Evolutionary conservation across 257 asterid genomes (phyloP), one percentile per base, ranked within the genome.

Genomic region (Solanum infundibuliforme): DNA sequence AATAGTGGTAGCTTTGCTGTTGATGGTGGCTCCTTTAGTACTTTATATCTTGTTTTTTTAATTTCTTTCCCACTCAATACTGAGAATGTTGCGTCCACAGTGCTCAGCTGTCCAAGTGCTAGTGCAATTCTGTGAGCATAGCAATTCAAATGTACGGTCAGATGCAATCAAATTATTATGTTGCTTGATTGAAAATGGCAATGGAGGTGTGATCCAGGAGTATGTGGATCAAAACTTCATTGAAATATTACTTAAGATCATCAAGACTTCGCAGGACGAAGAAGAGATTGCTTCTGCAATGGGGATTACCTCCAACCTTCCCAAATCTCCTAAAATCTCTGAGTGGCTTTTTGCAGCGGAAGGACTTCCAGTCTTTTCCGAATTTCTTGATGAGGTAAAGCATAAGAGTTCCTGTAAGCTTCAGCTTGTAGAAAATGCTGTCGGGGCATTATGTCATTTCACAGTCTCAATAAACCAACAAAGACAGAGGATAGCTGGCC

Each of bases 391-490:
- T 38, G 73, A 84, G 46, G 86, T 85, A 25, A 89, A 66, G 60
- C 91, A 85, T 74, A 89, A 71, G 48, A 23, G 87, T 84, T 90
- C 84, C 83, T 90, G 76, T 20, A 89, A 87, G 36, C 88, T 68
- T 73, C 91, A 84, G 60, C 34, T 93, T 27, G 73, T 91, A 27
- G 97, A 94, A 90, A 93, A 92, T 69, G 92, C 93, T 1, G 90
- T 87, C 11, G 95, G 94, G 84, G 95, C 94, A 81, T 87, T 91
- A 84, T 87, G 93, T 25, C 95, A 93, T 89, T 88, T 94, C 84
- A 94, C 95, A 12, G 71, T 88, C 76, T 83, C 65, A 77, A 77
- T 89, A 65, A 90, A 92, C 87, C 87, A 52, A 39, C 88, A 73
- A 69, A 81, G 89, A 48, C 95, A 93, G 90, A 91, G 88, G 88